Evolutionary conservation across 768 basidiomycete genomes (phyloP).

Genomic region (Nidularia pulvinata): DNA sequence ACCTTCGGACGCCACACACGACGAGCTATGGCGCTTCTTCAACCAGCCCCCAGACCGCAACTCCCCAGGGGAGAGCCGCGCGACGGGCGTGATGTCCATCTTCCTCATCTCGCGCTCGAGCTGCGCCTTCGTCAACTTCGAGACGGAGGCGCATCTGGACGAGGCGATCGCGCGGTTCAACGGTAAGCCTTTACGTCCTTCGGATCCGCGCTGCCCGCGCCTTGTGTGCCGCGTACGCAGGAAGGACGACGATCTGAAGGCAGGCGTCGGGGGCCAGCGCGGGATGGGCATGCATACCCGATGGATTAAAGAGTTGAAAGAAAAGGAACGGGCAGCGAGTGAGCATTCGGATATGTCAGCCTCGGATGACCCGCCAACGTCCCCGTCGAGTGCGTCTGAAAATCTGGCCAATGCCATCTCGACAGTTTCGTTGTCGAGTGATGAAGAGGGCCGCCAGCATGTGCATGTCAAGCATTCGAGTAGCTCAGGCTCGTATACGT

Average conservation of each 20-base stretch:
- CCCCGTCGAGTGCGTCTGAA: constrained; percentile 22
- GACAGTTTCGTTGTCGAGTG: constrained; percentile 35
- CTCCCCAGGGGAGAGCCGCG: constrained; percentile 1
- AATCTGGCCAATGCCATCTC: constrained; percentile 18
- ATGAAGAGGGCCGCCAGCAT: constrained; percentile 29
- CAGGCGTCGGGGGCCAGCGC: constrained; percentile 91
- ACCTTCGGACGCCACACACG: constrained; percentile 76
- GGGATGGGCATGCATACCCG: constrained; percentile 81
- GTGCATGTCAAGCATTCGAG: constrained; percentile 36
- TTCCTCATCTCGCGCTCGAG: constrained; percentile 93
- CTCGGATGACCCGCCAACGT: constrained; percentile 16
- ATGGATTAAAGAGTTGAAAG: constrained; percentile 73
- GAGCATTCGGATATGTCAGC: constrained; percentile 12
- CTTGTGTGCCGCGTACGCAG: constrained; percentile 84
- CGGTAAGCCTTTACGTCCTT: constrained; percentile 65
- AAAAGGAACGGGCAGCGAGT: constrained; percentile 23
- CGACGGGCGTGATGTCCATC: constrained; percentile 74
- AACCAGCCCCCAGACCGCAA: constrained; percentile 25
- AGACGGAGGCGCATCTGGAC: constrained; percentile 57
- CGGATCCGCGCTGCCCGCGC: constrained; percentile 71
- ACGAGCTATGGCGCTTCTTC: constrained; percentile 89
- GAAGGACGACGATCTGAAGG: constrained; percentile 82
- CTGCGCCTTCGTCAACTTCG: constrained; percentile 94
- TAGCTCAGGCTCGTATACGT: constrained; percentile 71
- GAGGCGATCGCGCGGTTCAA: constrained; percentile 75